These are phyloP conservation scores for Persicaria tinctoria DNA, from an alignment of 148 eudicot species.

Conservation along the genomic window DNA sequence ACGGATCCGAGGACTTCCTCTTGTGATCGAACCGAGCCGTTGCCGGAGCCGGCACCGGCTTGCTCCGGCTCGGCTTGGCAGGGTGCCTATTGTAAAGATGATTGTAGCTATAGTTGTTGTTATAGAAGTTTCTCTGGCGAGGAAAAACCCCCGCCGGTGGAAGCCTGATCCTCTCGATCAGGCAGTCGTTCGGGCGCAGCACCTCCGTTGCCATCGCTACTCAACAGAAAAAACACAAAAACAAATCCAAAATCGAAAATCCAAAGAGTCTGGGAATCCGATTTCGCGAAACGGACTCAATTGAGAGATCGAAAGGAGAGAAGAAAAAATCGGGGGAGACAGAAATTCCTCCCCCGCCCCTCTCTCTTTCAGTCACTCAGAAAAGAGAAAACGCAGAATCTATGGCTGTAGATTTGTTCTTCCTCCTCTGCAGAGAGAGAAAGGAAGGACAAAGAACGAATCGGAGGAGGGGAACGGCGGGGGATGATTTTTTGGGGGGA, in stretches of 20 bases:
- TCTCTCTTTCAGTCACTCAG: not conserved
- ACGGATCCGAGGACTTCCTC: constrained; percentile 5
- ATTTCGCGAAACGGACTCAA: too few species aligned
- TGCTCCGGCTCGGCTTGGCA: constrained; percentile 14
- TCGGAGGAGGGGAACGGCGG: not conserved
- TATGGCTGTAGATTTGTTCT: not conserved
- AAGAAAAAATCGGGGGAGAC: not conserved
- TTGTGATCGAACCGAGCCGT: constrained; percentile 7
- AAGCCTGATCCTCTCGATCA: constrained; percentile 16
- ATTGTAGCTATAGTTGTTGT: not conserved
- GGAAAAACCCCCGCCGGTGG: constrained; percentile 14
- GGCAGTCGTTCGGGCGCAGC: constrained; percentile 31
- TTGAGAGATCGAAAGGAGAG: not conserved
- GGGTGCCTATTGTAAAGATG: not conserved
- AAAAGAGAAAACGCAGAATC: not conserved
- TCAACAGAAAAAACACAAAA: not conserved
- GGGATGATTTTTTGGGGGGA: not conserved
- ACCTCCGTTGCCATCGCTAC: constrained; percentile 40
- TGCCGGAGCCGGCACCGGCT: not conserved
- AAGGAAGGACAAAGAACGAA: constrained; percentile 5
- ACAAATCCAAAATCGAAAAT: not conserved
- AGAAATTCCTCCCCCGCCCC: not conserved
- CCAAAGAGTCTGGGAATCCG: not conserved
- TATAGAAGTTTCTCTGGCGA: constrained; percentile 16
- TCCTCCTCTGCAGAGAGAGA: constrained; percentile 13